Evolutionary conservation across 306 rosid species (phyloP).

Genomic region (Quercus parvula): DNA sequence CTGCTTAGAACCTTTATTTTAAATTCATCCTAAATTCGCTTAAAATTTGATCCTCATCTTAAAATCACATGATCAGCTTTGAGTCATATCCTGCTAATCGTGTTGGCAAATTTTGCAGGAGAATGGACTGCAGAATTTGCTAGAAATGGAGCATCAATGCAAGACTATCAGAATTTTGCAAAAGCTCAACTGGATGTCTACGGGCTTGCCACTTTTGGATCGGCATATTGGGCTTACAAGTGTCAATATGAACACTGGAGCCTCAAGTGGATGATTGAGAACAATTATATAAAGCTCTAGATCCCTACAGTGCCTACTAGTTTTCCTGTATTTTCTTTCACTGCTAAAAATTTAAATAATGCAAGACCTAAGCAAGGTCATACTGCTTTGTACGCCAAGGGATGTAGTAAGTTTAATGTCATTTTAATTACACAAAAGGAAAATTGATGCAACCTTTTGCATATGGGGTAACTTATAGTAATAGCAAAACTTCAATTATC

Average conservation of each 20-base stretch:
- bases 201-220: constrained; percentile 50
- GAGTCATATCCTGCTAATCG: background rate
- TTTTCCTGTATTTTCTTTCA: background rate
- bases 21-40: too few species aligned
- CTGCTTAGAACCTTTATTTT: too few species aligned
- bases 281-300: constrained; percentile 24
- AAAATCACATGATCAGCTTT: background rate
- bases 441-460: too few species aligned
- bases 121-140: constrained; percentile 60
- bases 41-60: background rate
- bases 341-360: too few species aligned
- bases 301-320: background rate
- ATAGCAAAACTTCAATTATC: too few species aligned
- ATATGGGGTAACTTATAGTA: too few species aligned
- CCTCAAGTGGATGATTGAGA: constrained; percentile 53
- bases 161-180: constrained; percentile 33
- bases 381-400: too few species aligned
- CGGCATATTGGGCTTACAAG: constrained; percentile 67
- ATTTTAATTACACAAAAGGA: too few species aligned
- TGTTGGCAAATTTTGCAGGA: constrained; percentile 31
- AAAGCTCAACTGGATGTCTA: constrained; percentile 42
- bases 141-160: constrained; percentile 28
- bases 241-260: constrained; percentile 40
- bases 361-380: too few species aligned
- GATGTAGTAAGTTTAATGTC: too few species aligned